Percentiles rank a stretch among this genome's conserved stretches.
These are phyloP conservation scores for Talaromyces marneffei DNA, from an alignment of 2,329 filamentous ascomycete species.

Conservation along the genomic window DNA sequence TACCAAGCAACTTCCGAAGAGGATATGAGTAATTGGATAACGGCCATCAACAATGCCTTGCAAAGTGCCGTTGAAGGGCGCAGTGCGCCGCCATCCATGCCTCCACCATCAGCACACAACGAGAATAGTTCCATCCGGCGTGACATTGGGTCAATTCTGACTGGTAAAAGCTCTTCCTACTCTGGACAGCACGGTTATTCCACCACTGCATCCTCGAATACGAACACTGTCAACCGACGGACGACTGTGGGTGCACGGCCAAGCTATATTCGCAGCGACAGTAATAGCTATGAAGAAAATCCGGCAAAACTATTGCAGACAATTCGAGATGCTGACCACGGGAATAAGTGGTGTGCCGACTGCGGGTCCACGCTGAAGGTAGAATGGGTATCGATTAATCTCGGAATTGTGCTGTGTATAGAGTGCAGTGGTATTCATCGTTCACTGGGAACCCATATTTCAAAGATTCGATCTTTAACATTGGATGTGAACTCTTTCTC, in stretches of 20 bases:
- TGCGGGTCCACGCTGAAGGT: slow-evolving; percentile 88
- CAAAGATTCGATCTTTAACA: slow-evolving; percentile 90
- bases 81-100: slow-evolving; percentile 45
- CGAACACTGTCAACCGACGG: slow-evolving; percentile 66
- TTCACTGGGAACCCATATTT: slow-evolving; percentile 93
- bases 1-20: slow-evolving; percentile 98
- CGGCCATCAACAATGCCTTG: slow-evolving; percentile 91
- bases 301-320: slow-evolving; percentile 80
- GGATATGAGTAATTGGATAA: slow-evolving; percentile 96
- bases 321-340: slow-evolving; percentile 83
- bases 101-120: slow-evolving; percentile 38
- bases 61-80: slow-evolving; percentile 91
- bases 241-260: slow-evolving; percentile 89
- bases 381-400: slow-evolving; percentile 98
- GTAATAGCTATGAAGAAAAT: slow-evolving; percentile 71
- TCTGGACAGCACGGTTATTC: slow-evolving; percentile 50
- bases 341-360: slow-evolving; percentile 90
- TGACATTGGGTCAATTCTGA: slow-evolving; percentile 88
- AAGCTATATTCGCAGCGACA: slow-evolving; percentile 60
- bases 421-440: slow-evolving; percentile 97
- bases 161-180: slow-evolving; percentile 72
- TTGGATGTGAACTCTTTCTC: slow-evolving; percentile 96
- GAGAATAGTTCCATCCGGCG: slow-evolving; percentile 60
- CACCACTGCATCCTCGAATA: slow-evolving; percentile 28
- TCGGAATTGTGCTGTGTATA: slow-evolving; percentile 93